Percentiles rank a stretch among this genome's conserved stretches.
These are phyloP conservation scores for Cryomyces antarcticus DNA, from an alignment of 495 filamentous ascomycete genomes.

Conservation along the genomic window DNA sequence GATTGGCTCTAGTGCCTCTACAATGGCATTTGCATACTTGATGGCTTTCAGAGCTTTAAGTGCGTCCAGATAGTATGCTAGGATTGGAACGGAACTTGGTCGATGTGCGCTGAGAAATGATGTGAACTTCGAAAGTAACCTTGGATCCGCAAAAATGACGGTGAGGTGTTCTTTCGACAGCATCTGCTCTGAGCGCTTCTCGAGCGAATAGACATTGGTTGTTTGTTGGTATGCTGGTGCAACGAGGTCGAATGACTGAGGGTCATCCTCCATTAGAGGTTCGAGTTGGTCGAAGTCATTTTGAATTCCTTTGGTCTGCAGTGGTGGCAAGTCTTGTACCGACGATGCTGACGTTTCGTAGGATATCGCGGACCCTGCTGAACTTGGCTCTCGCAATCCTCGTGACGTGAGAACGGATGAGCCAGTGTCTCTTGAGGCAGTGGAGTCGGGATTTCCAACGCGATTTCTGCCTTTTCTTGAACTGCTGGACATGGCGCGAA, in stretches of 20 bases:
- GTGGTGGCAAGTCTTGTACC: slow-evolving; percentile 15
- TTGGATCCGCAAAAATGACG: slow-evolving; percentile 37
- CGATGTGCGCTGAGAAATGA: slow-evolving; percentile 52
- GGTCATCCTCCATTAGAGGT: slow-evolving; percentile 30
- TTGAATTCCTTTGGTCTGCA: slow-evolving; percentile 19
- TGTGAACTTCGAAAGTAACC: slow-evolving; percentile 40
- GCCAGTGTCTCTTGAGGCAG: background rate
- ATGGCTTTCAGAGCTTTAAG: slow-evolving; percentile 52
- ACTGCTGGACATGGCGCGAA: too few relatives aligned
- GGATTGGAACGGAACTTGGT: slow-evolving; percentile 42
- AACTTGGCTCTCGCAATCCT: slow-evolving; percentile 13
- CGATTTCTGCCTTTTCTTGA: too few relatives aligned
- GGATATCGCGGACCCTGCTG: too few relatives aligned
- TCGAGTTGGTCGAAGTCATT: slow-evolving; percentile 26
- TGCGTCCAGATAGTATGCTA: slow-evolving; percentile 45
- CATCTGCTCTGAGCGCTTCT: slow-evolving; percentile 38
- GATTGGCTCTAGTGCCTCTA: slow-evolving; percentile 29
- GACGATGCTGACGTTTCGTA: slow-evolving; percentile 20
- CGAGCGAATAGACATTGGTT: slow-evolving; percentile 20
- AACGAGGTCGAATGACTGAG: slow-evolving; percentile 31
- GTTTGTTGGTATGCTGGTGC: slow-evolving; percentile 18
- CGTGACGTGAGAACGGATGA: slow-evolving; percentile 1
- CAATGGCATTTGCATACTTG: slow-evolving; percentile 44
- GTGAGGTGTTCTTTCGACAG: slow-evolving; percentile 45
- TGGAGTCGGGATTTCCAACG: too few relatives aligned